Percentiles rank a stretch among this genome's conserved stretches.
Evolutionary conservation across 805 yeast genomes (phyloP).

Genomic region (Candida alai): DNA sequence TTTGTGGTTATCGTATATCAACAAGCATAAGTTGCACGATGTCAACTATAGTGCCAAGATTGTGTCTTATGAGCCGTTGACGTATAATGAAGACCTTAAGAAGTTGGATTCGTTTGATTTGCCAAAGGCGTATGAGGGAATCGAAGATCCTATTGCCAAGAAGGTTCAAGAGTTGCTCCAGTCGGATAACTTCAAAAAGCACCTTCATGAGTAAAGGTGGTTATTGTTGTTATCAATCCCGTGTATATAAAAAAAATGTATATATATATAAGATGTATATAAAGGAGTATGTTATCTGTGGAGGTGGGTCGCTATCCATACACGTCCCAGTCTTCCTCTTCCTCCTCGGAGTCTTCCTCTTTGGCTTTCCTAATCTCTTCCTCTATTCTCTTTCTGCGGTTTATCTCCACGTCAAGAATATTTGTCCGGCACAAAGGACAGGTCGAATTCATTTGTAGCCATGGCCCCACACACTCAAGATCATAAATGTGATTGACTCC

Average conservation of each 20-base stretch:
- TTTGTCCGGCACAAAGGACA: slow-evolving; percentile 88
- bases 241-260: slow-evolving; percentile 2
- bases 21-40: slow-evolving; percentile 73
- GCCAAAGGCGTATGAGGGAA: slow-evolving; percentile 31
- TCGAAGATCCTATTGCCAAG: slow-evolving; percentile 49
- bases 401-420: slow-evolving; percentile 41
- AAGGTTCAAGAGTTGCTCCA: slow-evolving; percentile 69
- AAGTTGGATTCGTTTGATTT: slow-evolving; percentile 26
- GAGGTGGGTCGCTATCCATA: slow-evolving; percentile 58
- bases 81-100: slow-evolving; percentile 26
- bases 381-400: slow-evolving; percentile 27
- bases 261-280: slow-evolving; percentile 5
- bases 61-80: slow-evolving; percentile 29
- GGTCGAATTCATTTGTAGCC: slow-evolving; percentile 71
- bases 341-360: slow-evolving; percentile 49
- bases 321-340: slow-evolving; percentile 66
- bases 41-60: slow-evolving; percentile 79
- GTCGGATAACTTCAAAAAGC: slow-evolving; percentile 66
- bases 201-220: too few relatives aligned
- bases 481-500: slow-evolving; percentile 66
- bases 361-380: slow-evolving; percentile 32
- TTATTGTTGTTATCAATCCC: slow-evolving; percentile 5
- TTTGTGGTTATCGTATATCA: slow-evolving; percentile 71
- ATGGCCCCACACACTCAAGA: slow-evolving; percentile 84
- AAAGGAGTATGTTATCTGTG: too few relatives aligned